Percentiles rank a stretch among this genome's conserved stretches.
Conservation (phyloP, 148 eudicot species). For the Cornus controversa region DNA sequence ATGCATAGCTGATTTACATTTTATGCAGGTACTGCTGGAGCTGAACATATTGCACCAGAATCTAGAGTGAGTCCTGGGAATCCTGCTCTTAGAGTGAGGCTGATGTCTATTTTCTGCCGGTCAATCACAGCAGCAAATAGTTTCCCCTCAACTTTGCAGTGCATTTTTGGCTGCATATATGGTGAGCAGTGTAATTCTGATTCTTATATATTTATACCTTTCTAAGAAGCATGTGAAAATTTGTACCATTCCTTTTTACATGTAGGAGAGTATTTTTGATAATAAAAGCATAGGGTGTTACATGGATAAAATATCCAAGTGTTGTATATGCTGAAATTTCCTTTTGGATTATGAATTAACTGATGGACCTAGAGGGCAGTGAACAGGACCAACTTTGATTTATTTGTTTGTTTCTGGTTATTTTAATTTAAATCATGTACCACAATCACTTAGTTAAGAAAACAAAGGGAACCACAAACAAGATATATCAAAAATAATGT, state of each 20-base stretch:
- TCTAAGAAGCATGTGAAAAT: neutral
- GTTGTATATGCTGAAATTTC: no score
- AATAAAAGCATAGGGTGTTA: neutral
- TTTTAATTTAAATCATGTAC: no score
- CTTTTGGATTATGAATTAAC: no score
- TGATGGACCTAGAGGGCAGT: no score
- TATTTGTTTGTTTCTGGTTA: no score
- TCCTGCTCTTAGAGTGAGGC: constrained; percentile 63
- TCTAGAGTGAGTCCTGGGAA: constrained; percentile 70
- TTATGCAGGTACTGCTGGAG: constrained; percentile 60
- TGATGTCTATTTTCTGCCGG: constrained; percentile 80
- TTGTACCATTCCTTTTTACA: neutral
- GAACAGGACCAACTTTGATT: no score
- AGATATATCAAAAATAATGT: no score
- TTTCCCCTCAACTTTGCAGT: constrained; percentile 91
- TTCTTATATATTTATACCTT: neutral
- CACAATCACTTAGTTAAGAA: no score
- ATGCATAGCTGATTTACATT: neutral
- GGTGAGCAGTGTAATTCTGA: constrained; percentile 35
- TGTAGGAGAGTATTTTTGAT: neutral
- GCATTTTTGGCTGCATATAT: constrained; percentile 93
- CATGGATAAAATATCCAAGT: neutral
- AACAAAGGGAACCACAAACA: no score
- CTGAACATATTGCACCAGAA: constrained; percentile 70
- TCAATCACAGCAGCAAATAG: constrained; percentile 92